Base-by-base conservation (phyloP, 1,139 yeast genomes). In the Petasospora fabianii region DNA sequence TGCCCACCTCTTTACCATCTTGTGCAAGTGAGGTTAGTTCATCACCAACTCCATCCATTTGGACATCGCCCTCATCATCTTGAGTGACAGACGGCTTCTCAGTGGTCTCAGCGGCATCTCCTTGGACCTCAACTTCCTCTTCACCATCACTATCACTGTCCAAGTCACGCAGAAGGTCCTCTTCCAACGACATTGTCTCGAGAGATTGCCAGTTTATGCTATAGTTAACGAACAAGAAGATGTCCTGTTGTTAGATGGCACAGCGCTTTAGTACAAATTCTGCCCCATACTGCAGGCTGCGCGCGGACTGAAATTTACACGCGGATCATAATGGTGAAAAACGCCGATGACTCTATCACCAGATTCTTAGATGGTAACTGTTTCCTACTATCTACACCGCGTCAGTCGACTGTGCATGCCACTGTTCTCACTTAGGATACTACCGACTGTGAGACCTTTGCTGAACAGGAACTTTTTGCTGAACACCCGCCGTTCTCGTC, bases 81-180 rank as follows among this genome's bases (percentile, higher is more conserved):
- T 22, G 22, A 7, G 7, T 20, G 22, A 10, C 10, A 10, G 22
- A 7, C 22, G 22, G 22, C 12, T 22, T 22, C 12, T 20, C 10
- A 20, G 10, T 20, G 9, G 22, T 6, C 29, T 22, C 30, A 14
- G 22, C 9, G 27, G 13, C 38, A 45, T 7, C 27, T 17, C 36
- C 32, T 9, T 30, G 34, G 6, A 20, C 30, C 3, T 30, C 41
- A 4, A 15, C 39, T 7, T 32, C 39, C 17, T 34, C 48, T 7
- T 45, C 53, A 24, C 39, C 46, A 6, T 36, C 50, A 18, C 48
- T 50, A 29, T 59, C 65, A 17, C 56, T 51, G 9, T 61, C 65
- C 27, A 63, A 38, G 30, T 62, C 67, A 8, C 51, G 44, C 34
- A 59, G 40, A 31, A 61, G 45, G 27, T 61, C 64, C 13, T 58